phyloP scores from a whole-genome alignment of 225 moss, liverwort and hornwort species.

The Sphagnum tenellum region DNA sequence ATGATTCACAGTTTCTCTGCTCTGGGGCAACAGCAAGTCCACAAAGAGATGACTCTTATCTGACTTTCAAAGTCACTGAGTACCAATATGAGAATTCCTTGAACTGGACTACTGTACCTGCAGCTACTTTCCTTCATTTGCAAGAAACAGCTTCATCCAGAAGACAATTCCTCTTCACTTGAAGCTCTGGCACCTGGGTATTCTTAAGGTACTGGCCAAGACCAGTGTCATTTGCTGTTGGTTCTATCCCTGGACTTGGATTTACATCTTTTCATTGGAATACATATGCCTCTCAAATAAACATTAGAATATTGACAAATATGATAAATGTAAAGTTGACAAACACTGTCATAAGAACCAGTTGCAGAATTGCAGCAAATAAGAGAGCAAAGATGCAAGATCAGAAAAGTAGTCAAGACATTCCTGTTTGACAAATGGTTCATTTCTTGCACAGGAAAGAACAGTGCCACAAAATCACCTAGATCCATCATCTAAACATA shows the following conservation, averaged over 20 bases:
- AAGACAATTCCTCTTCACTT: slow-evolving; percentile 6
- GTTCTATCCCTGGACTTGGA: slow-evolving; percentile 41
- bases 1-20: too few species aligned
- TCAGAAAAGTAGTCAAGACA: too few species aligned
- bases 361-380: too few species aligned
- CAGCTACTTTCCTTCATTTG: slow-evolving; percentile 35
- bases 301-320: background rate
- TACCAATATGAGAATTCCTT: slow-evolving; percentile 62
- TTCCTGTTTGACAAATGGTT: too few species aligned
- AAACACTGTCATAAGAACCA: too few species aligned
- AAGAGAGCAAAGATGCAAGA: too few species aligned
- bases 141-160: slow-evolving; percentile 8
- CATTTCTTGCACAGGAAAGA: too few species aligned
- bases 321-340: too few species aligned
- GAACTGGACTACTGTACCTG: slow-evolving; percentile 43
- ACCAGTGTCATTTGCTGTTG: slow-evolving; percentile 43
- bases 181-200: slow-evolving; percentile 2
- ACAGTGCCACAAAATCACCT: too few species aligned
- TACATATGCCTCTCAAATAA: background rate
- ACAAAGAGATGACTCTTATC: too few species aligned
- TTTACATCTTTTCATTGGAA: slow-evolving; percentile 33
- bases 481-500: slow-evolving; percentile 8
- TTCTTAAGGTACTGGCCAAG: slow-evolving; percentile 52
- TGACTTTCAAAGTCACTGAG: background rate
- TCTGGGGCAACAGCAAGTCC: too few species aligned